Conservation (phyloP, 192 early-diverging fungal species). For the Thamnidium elegans region DNA sequence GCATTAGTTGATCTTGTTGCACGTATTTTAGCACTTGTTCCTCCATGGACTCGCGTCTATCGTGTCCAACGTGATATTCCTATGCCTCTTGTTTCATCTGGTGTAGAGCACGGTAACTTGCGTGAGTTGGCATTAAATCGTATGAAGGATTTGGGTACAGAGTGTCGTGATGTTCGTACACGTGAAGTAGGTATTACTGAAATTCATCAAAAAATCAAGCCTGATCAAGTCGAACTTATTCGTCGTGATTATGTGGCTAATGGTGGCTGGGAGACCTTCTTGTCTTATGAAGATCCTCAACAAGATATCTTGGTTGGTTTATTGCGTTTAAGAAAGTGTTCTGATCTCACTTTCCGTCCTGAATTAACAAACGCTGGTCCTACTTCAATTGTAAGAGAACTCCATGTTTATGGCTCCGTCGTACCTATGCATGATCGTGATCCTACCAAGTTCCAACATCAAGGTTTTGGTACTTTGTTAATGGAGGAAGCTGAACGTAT, state of each 20-base stretch:
- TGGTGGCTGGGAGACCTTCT: slow-evolving; percentile 98
- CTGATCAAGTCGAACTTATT: slow-evolving; percentile 93
- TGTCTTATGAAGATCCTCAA: slow-evolving; percentile 96
- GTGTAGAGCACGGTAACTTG: slow-evolving; percentile 97
- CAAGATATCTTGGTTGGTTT: slow-evolving; percentile 97
- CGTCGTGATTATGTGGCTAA: slow-evolving; percentile 98
- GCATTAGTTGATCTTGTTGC: slow-evolving; percentile 95
- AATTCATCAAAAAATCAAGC: slow-evolving; percentile 92
- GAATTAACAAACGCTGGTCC: slow-evolving; percentile 78
- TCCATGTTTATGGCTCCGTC: slow-evolving; percentile 97
- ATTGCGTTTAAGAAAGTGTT: slow-evolving; percentile 92
- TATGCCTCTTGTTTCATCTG: slow-evolving; percentile 98
- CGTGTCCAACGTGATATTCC: slow-evolving; percentile 99
- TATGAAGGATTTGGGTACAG: slow-evolving; percentile 95
- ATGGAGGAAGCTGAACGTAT: slow-evolving; percentile 99
- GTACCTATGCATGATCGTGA: slow-evolving; percentile 96
- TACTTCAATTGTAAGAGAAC: slow-evolving; percentile 92
- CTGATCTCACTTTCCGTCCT: slow-evolving; percentile 79
- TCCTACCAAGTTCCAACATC: slow-evolving; percentile 99
- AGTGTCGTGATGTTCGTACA: slow-evolving; percentile 96
- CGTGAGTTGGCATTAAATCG: slow-evolving; percentile 92
- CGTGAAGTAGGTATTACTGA: slow-evolving; percentile 98
- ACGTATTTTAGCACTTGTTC: slow-evolving; percentile 91
- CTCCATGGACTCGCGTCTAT: slow-evolving; percentile 98
- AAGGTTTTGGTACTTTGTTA: slow-evolving; percentile 95